Evolutionary conservation across 2,329 filamentous ascomycete species (phyloP).

Genomic region (Mycocentrospora acerina): DNA sequence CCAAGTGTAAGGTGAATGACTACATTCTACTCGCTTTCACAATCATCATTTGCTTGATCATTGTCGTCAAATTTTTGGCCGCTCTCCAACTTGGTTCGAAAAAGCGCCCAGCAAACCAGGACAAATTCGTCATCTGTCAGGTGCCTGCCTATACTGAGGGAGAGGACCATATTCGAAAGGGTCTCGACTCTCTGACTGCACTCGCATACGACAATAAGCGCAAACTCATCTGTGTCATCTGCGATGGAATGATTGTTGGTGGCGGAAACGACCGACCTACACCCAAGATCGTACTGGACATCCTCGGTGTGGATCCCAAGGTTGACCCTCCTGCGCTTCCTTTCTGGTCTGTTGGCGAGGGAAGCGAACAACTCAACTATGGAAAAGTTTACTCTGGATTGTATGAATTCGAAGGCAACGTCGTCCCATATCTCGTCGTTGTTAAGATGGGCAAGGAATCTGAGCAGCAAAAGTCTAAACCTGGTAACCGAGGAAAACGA

Average conservation of each 20-base stretch:
- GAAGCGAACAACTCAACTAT: conserved; percentile 93
- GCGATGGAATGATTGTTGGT: conserved; percentile 95
- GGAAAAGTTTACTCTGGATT: conserved; percentile 98
- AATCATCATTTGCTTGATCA: conserved; percentile 77
- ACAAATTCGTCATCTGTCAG: conserved; percentile 98
- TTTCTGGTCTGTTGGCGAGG: conserved; percentile 88
- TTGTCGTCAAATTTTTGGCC: conserved; percentile 84
- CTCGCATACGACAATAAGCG: conserved; percentile 98
- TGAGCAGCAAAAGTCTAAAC: conserved; percentile 86
- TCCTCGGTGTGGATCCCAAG: conserved; percentile 95
- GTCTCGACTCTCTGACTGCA: conserved; percentile 89
- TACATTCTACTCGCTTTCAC: conserved; percentile 87
- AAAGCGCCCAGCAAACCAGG: conserved; percentile 82
- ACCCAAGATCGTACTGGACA: conserved; percentile 95
- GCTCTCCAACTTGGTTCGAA: conserved; percentile 94
- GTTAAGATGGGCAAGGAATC: conserved; percentile 98
- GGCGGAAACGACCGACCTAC: conserved; percentile 95
- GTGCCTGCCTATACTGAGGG: conserved; percentile 98
- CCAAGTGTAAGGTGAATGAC: conserved; percentile 84
- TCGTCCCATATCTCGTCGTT: conserved; percentile 92
- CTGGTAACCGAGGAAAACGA: conserved; percentile 96
- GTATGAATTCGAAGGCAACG: conserved; percentile 96
- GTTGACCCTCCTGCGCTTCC: conserved; percentile 91
- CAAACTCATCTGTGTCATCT: conserved; percentile 94
- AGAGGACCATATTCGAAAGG: conserved; percentile 90